Percentiles rank a stretch among this genome's conserved stretches.
phyloP scores from a whole-genome alignment of 2,329 filamentous ascomycete genomes.

The Alternaria arborescens region DNA sequence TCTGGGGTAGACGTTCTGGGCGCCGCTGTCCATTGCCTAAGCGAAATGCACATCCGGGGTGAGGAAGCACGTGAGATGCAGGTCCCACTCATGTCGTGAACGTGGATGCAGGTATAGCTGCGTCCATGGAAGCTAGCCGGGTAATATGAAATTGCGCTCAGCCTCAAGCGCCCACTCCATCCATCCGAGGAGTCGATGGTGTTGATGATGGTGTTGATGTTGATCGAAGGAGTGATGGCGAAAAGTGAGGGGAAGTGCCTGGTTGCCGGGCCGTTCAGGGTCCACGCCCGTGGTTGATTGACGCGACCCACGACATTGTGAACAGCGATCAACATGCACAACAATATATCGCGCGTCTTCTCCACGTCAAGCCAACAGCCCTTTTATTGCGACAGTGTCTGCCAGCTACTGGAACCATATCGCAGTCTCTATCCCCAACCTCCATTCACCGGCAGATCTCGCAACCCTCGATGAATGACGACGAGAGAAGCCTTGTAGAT shows the following conservation, averaged over 20 bases:
- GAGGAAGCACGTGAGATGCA: slow-evolving; percentile 25
- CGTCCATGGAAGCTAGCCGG: slow-evolving; percentile 1
- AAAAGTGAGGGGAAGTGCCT: slow-evolving; percentile 7
- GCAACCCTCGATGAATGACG: slow-evolving; percentile 6
- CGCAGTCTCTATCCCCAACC: not conserved
- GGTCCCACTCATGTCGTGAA: slow-evolving; percentile 19
- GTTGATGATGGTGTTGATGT: not conserved
- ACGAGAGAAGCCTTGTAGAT: not conserved
- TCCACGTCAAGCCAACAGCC: not conserved
- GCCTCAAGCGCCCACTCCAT: not conserved
- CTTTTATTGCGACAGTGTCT: not conserved
- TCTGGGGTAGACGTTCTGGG: slow-evolving; percentile 21
- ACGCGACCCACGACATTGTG: slow-evolving; percentile 13
- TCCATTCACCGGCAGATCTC: not conserved
- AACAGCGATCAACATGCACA: slow-evolving; percentile 18
- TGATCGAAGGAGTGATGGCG: not conserved
- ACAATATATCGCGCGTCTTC: slow-evolving; percentile 12
- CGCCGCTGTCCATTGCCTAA: slow-evolving; percentile 13
- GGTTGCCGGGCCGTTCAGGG: slow-evolving; percentile 23
- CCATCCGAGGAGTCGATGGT: not conserved
- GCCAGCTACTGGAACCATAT: not conserved
- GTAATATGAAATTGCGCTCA: slow-evolving; percentile 4
- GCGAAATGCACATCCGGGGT: slow-evolving; percentile 23
- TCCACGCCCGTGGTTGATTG: slow-evolving; percentile 12
- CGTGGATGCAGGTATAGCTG: slow-evolving; percentile 1